A percentile compares a stretch with the other conserved stretches of the same genome.
Conservation (phyloP, 176 grass and related monocot genomes). For the Oryza rufipogon region DNA sequence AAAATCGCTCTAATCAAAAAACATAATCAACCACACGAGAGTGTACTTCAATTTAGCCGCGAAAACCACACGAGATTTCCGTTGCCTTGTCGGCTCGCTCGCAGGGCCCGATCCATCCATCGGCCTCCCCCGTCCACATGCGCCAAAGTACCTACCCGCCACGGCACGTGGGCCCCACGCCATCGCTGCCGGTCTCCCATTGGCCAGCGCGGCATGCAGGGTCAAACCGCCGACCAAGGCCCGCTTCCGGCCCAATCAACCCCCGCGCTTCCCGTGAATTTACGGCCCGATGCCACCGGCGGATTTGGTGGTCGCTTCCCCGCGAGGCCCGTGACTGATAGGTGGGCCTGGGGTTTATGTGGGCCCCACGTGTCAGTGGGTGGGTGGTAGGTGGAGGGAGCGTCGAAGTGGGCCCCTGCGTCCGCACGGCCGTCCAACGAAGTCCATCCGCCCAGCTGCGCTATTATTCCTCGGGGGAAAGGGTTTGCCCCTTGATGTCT, state of each 20-base stretch:
- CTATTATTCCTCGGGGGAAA: conserved; percentile 38
- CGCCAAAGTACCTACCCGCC: background rate
- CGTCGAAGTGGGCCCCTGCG: background rate
- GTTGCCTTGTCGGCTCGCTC: background rate
- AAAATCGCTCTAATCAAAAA: background rate
- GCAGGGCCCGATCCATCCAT: background rate
- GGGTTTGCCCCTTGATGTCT: conserved; percentile 29
- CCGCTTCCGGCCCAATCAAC: fast-evolving
- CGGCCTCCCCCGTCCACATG: background rate
- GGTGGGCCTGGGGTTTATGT: fast-evolving
- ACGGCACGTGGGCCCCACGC: background rate
- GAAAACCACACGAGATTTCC: background rate
- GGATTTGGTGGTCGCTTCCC: background rate
- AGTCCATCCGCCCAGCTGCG: conserved; percentile 41
- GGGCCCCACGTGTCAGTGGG: background rate
- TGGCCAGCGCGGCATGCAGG: background rate
- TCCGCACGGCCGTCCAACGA: conserved; percentile 39
- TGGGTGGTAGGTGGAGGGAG: fast-evolving
- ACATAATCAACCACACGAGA: background rate
- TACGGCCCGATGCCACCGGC: background rate
- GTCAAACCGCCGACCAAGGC: conserved; percentile 37
- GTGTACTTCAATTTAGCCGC: too few relatives aligned
- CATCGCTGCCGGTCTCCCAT: background rate
- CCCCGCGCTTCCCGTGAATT: background rate
- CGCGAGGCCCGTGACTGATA: background rate